These are phyloP conservation scores for Leccinum pseudoinsigne DNA, from an alignment of 1,284 basidiomycete species.

Conservation along the genomic window DNA sequence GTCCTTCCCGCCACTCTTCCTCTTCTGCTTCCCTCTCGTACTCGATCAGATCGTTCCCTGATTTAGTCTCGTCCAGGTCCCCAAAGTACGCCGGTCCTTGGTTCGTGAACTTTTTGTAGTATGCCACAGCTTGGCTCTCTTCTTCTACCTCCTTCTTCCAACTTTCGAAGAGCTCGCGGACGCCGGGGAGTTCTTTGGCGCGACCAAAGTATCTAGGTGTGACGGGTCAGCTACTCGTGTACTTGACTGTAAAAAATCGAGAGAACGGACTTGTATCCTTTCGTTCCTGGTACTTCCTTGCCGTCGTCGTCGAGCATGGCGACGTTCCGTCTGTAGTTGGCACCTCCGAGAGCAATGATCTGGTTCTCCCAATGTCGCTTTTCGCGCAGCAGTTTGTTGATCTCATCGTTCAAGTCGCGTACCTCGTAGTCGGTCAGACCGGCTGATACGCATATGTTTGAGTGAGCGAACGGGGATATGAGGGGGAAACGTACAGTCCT, in stretches of 20 bases:
- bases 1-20: slow-evolving; percentile 79
- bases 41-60: slow-evolving; percentile 62
- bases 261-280: slow-evolving; percentile 89
- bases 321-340: slow-evolving; percentile 92
- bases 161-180: slow-evolving; percentile 89
- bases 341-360: slow-evolving; percentile 92
- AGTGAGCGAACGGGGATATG: not conserved
- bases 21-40: slow-evolving; percentile 76
- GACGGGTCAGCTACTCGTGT: not conserved
- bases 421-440: slow-evolving; percentile 96
- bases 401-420: slow-evolving; percentile 90
- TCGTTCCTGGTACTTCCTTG: slow-evolving; percentile 94
- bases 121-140: slow-evolving; percentile 74
- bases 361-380: slow-evolving; percentile 98
- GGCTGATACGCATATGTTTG: slow-evolving; percentile 47
- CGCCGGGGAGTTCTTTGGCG: slow-evolving; percentile 94
- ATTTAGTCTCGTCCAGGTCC: slow-evolving; percentile 76
- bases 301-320: slow-evolving; percentile 94
- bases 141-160: slow-evolving; percentile 83
- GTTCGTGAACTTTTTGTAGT: slow-evolving; percentile 84
- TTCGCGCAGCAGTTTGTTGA: slow-evolving; percentile 94
- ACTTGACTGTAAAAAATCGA: not conserved
- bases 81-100: slow-evolving; percentile 92
- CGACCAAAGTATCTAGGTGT: slow-evolving; percentile 88
- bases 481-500: slow-evolving; percentile 71